Base-by-base conservation (phyloP, 2,329 filamentous ascomycete genomes). In the Sphaerulina vaccinii region DNA sequence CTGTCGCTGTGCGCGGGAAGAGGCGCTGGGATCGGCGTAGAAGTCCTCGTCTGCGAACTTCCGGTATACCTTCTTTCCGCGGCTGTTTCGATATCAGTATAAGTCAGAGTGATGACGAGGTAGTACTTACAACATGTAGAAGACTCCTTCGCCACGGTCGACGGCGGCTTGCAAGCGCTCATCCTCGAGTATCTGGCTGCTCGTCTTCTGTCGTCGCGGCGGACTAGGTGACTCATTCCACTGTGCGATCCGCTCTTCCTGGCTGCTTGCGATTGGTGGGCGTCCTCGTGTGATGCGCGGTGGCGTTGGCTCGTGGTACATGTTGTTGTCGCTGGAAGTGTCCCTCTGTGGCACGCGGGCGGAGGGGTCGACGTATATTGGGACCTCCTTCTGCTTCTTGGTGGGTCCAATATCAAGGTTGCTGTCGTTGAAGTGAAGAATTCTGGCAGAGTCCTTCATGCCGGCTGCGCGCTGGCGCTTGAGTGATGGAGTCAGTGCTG, bases 351-450 rank as follows among this genome's bases (percentile, higher is more conserved):
- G 88, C 36, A 90, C 71, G 39, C 80, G 78, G 60, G 95, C 90
- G 58, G 90, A 85, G 1, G 87, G 83, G 68, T 93, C 88, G 35
- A 86, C 90, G 66, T 84, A 92, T 63, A 92, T 88, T 58, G 80
- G 37, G 27, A 59, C 54, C 40, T 46, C 70, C 60, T 91, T 87
- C 48, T 73, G 58, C 29, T 45, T 49, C n/a, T 76, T 56, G 18
- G 44, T 49, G 6, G 77, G 71, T n/a, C 80, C 77, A 44, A 83
- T 79, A 70, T 62, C 61, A 15, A 65, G 51, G 11, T 62, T 77
- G 19, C 86, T 84, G 69, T 81, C 84, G 56, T 80, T 79, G 37
- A 35, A 36, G 29, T 18, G 18, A 9, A 70, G 55, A 22, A 77
- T 71, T 53, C 81, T 78, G 22, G 80, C 76, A 29, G 79, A 75